A percentile compares a stretch with the other conserved stretches of the same genome.
Evolutionary conservation across 2,329 filamentous ascomycete species (phyloP).

Genomic region (Aspergillus sp.): DNA sequence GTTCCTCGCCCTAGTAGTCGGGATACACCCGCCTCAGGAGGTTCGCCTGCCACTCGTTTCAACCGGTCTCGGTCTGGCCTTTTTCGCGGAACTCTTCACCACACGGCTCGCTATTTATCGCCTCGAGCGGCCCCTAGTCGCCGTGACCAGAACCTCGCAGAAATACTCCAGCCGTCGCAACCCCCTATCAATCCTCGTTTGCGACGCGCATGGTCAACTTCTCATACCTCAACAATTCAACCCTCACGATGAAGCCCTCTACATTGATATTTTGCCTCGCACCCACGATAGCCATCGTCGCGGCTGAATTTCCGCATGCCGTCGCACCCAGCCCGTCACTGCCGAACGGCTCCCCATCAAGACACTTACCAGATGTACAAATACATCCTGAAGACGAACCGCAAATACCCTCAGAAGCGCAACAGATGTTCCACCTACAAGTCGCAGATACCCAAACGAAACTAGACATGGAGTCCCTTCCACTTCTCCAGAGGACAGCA

Average conservation of each 20-base stretch:
- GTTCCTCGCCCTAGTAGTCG: neutral
- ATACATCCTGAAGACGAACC: slow-evolving; percentile 8
- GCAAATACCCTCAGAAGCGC: slow-evolving; percentile 7
- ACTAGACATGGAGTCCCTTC: slow-evolving; percentile 15
- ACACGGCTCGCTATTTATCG: neutral
- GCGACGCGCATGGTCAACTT: neutral
- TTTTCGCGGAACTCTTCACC: neutral
- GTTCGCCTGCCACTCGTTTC: slow-evolving; percentile 3
- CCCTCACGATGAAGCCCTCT: slow-evolving; percentile 19
- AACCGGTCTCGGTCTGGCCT: neutral
- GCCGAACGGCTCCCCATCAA: slow-evolving; percentile 17
- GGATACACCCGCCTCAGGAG: slow-evolving; percentile 3
- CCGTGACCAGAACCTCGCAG: neutral
- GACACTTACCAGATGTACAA: slow-evolving; percentile 14
- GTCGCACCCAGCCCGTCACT: slow-evolving; percentile 22
- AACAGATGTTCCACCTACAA: slow-evolving; percentile 11
- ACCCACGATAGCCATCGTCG: slow-evolving; percentile 22
- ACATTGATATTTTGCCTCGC: slow-evolving; percentile 19
- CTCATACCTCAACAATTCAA: neutral
- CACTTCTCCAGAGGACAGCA: slow-evolving; percentile 23
- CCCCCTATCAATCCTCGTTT: neutral
- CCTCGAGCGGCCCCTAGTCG: neutral
- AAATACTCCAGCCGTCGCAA: neutral
- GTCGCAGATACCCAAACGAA: slow-evolving; percentile 4
- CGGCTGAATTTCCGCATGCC: slow-evolving; percentile 27